These are phyloP conservation scores for Lipomyces orientalis DNA, from an alignment of 805 yeast species.

Conservation along the genomic window DNA sequence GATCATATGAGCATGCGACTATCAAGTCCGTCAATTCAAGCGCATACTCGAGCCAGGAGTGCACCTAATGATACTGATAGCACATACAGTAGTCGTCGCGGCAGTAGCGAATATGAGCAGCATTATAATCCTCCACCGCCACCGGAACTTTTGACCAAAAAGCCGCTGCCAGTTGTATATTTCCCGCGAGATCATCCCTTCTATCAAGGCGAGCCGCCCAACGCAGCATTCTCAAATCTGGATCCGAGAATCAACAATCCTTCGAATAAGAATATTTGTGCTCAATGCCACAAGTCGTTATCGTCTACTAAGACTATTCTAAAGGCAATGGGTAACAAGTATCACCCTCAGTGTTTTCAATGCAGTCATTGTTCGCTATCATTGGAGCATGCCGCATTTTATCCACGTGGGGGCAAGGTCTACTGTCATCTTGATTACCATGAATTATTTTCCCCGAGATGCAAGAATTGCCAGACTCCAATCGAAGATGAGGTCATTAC, in stretches of 20 bases:
- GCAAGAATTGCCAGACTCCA: constrained; percentile 43
- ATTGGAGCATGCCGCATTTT: constrained; percentile 37
- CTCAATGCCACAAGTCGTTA: constrained; percentile 23
- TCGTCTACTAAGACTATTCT: constrained; percentile 24
- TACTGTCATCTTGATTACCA: constrained; percentile 47
- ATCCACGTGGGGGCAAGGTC: constrained; percentile 37
- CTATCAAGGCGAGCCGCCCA: constrained; percentile 23
- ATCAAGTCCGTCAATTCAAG: background rate
- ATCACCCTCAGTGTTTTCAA: constrained; percentile 36
- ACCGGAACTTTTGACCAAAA: constrained; percentile 1
- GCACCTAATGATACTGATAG: constrained; percentile 13
- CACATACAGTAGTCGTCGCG: background rate
- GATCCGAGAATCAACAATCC: constrained; percentile 3
- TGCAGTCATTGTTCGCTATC: constrained; percentile 32
- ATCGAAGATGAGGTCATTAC: constrained; percentile 43
- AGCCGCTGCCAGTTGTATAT: constrained; percentile 24
- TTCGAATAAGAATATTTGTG: constrained; percentile 17
- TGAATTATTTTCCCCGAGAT: constrained; percentile 43
- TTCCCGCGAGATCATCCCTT: constrained; percentile 27
- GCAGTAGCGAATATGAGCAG: background rate
- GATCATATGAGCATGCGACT: background rate
- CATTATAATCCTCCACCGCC: background rate
- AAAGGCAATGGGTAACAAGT: constrained; percentile 31
- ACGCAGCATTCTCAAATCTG: background rate
- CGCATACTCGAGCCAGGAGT: constrained; percentile 5